Conservation (phyloP, 164 flowering plant species). For the Litsea cubeba region DNA sequence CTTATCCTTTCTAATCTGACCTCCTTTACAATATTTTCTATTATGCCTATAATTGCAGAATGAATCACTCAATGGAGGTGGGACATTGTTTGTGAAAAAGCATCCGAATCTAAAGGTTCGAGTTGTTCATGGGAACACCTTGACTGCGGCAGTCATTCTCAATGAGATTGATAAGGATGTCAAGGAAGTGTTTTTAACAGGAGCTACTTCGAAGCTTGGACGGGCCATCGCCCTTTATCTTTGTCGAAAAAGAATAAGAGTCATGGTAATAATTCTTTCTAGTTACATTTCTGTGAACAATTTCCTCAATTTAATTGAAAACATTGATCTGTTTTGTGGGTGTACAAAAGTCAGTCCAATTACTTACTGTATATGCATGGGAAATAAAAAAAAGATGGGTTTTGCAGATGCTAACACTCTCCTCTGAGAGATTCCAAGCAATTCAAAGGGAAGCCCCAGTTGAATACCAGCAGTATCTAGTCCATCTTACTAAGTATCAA, state of each 20-base stretch:
- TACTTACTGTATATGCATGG: background rate
- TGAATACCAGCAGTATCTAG: constrained; percentile 56
- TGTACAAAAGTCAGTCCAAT: background rate
- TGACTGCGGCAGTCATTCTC: constrained; percentile 88
- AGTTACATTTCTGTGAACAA: background rate
- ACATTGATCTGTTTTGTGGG: no score
- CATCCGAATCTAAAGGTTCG: constrained; percentile 69
- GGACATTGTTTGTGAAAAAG: constrained; percentile 71
- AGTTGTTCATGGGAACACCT: constrained; percentile 91
- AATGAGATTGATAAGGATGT: constrained; percentile 58
- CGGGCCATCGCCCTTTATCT: constrained; percentile 96
- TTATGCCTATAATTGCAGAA: constrained; percentile 38
- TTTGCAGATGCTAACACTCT: constrained; percentile 77
- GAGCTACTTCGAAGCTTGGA: constrained; percentile 98
- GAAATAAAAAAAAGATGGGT: background rate
- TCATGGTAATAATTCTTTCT: constrained; percentile 49
- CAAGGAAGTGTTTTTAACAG: constrained; percentile 74
- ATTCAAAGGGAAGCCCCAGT: constrained; percentile 77
- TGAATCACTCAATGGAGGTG: constrained; percentile 91
- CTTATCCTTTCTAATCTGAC: no score
- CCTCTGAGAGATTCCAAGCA: constrained; percentile 69
- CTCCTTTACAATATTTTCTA: background rate
- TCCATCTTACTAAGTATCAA: constrained; percentile 83
- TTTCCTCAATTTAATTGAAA: background rate
- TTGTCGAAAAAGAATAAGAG: constrained; percentile 49